Percentiles rank a stretch among this genome's conserved stretches.
These are phyloP conservation scores for Hemerocallis citrina DNA, from an alignment of 106 monocot species.

Conservation along the genomic window DNA sequence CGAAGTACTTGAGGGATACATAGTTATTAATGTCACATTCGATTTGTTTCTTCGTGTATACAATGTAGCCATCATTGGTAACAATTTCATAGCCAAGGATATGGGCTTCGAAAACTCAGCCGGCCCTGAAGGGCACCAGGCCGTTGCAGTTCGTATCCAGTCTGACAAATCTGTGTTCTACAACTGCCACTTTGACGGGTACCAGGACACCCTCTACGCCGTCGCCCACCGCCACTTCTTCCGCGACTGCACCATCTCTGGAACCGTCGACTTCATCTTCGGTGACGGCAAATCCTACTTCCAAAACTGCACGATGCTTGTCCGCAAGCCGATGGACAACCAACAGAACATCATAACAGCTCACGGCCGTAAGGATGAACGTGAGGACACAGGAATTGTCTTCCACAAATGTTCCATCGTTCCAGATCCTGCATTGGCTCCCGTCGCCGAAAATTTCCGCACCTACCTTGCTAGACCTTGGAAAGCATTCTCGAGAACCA, in stretches of 20 bases:
- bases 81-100: conserved; percentile 29
- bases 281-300: conserved; percentile 44
- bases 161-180: conserved; percentile 41
- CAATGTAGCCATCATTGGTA: conserved; percentile 21
- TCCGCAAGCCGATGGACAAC: conserved; percentile 47
- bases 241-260: conserved; percentile 48
- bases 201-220: conserved; percentile 71
- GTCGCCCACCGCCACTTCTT: conserved; percentile 53
- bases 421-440: conserved; percentile 18
- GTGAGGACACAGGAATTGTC: conserved; percentile 30
- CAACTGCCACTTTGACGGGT: conserved; percentile 53
- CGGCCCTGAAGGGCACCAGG: conserved; percentile 66
- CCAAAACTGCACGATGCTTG: conserved; percentile 61
- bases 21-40: too few relatives aligned
- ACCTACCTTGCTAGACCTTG: conserved; percentile 38
- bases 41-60: too few relatives aligned
- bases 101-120: conserved; percentile 63
- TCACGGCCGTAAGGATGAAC: conserved; percentile 40
- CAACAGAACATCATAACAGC: conserved; percentile 71
- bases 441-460: conserved; percentile 1
- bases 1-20: too few relatives aligned
- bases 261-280: conserved; percentile 78
- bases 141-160: conserved; percentile 57
- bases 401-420: conserved; percentile 56
- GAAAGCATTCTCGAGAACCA: conserved; percentile 30